These are phyloP conservation scores for Sporothrix sp. DNA, from an alignment of 2,329 filamentous ascomycete genomes.

Conservation along the genomic window DNA sequence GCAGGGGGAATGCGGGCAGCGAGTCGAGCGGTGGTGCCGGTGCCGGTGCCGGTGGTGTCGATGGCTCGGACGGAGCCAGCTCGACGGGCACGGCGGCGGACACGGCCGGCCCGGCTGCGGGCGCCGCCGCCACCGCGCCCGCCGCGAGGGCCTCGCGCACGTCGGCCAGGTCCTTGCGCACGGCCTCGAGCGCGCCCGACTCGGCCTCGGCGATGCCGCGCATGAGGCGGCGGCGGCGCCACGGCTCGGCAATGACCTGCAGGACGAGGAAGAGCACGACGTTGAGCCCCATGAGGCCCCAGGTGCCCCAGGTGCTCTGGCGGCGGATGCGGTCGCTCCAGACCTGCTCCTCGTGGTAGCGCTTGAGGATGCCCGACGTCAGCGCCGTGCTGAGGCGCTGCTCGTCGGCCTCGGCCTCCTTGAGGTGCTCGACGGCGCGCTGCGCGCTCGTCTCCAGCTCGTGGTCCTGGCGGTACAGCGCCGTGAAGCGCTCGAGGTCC, in stretches of 20 bases:
- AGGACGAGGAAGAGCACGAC: conserved; percentile 78
- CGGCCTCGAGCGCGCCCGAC: conserved; percentile 45
- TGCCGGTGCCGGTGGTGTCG: background rate
- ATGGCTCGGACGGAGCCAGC: background rate
- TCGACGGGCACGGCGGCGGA: background rate
- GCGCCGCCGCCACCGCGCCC: too few relatives aligned
- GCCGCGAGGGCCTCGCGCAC: conserved; percentile 24
- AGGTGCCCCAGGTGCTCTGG: conserved; percentile 97
- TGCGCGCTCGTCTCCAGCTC: conserved; percentile 79
- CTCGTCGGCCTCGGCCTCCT: conserved; percentile 66
- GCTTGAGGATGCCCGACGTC: conserved; percentile 72
- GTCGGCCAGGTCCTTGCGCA: conserved; percentile 33
- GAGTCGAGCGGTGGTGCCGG: background rate
- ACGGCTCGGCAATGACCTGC: conserved; percentile 86
- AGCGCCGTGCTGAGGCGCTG: conserved; percentile 67
- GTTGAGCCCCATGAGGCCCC: conserved; percentile 96
- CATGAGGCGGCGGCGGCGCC: conserved; percentile 73
- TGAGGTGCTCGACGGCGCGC: conserved; percentile 60
- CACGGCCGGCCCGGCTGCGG: too few relatives aligned
- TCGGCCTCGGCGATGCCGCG: conserved; percentile 73
- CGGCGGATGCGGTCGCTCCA: conserved; percentile 96
- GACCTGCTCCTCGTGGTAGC: conserved; percentile 98
- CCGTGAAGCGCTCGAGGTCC: conserved; percentile 91
- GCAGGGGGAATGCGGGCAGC: background rate
- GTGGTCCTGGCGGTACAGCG: conserved; percentile 85